Evolutionary conservation across 2,329 filamentous ascomycete genomes (phyloP), one percentile per base, ranked within the genome.

Genomic region (Nothophoma quercina): DNA sequence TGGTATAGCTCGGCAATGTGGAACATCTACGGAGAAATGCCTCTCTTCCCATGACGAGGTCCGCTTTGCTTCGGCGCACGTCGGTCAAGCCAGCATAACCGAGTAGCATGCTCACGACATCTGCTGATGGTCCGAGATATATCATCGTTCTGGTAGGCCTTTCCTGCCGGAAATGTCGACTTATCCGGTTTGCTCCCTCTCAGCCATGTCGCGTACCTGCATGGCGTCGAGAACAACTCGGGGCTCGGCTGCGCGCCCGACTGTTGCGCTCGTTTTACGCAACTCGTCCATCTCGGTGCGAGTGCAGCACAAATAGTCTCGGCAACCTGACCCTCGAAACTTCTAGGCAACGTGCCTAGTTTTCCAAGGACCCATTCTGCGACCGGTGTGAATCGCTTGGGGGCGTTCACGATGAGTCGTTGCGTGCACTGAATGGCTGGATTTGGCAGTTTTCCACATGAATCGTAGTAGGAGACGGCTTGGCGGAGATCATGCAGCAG

Each of bases 21-120:
- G 51, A 40, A 38, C 38, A 35, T 33, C 34, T 44, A 48, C 53
- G 48, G 42, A 56, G 43, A 56, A 52, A 56, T 47, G 15, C 50
- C 49, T 52, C 49, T 46, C 35, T 42, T 52, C 50, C 38, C 50
- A 43, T 48, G 44, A 43, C 50, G 15, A 22, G n/a, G 26, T 29
- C 29, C 53, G 49, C 47, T 51, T 47, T 56, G 47, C 52, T 51
- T 55, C 52, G 52, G 52, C 52, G 52, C 42, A 2, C 40, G 18
- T 55, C 51, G 51, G 51, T 42, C 34, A 16, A 40, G 22, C 28
- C 30, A 35, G 16, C 29, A 30, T 45, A 45, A 16, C 51, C 45
- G 51, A 50, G 40, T 34, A 40, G 29, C 15, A 40, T 28, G 32
- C 36, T 49, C 35, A 18, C 18, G 26, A 28, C 33, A 48, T 48